Conservation (phyloP, 2,329 filamentous ascomycete genomes). For the Penicillium sp. region DNA sequence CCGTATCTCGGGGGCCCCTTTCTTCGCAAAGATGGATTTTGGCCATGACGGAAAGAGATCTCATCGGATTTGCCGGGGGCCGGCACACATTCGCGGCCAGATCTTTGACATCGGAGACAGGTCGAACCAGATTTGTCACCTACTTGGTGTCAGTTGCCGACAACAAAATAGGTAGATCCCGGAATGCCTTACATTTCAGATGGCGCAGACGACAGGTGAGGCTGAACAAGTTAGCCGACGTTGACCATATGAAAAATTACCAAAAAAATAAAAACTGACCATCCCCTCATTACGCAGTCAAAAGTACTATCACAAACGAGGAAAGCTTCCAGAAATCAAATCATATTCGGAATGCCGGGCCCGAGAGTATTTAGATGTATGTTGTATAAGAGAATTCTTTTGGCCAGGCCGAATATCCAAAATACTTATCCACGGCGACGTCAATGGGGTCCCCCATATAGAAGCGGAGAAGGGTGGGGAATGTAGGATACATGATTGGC, state of each 20-base stretch:
- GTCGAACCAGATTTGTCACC: slow-evolving; percentile 38
- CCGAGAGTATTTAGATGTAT: slow-evolving; percentile 15
- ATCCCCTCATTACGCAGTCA: slow-evolving; percentile 41
- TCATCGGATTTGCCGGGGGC: slow-evolving; percentile 36
- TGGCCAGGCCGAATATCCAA: neutral
- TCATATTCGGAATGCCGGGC: slow-evolving; percentile 13
- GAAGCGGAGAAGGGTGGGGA: neutral
- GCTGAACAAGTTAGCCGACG: slow-evolving; percentile 23
- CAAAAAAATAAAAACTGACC: slow-evolving; percentile 27
- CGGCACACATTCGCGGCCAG: slow-evolving; percentile 37
- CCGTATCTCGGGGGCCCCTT: slow-evolving; percentile 37
- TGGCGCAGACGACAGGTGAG: slow-evolving; percentile 41
- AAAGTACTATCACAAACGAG: slow-evolving; percentile 20
- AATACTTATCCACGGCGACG: neutral
- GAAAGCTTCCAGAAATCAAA: slow-evolving; percentile 28
- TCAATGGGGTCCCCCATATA: neutral
- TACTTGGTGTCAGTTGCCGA: slow-evolving; percentile 4
- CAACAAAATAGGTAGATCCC: too few species aligned
- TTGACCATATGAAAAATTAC: neutral
- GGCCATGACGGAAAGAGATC: slow-evolving; percentile 39
- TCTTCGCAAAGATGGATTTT: slow-evolving; percentile 37
- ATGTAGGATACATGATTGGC: neutral
- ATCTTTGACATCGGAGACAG: slow-evolving; percentile 39
- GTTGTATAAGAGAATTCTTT: slow-evolving; percentile 13
- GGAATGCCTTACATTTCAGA: slow-evolving; percentile 33